These are phyloP conservation scores for Lindgomyces ingoldianus DNA, from an alignment of 495 filamentous ascomycete genomes.

Conservation along the genomic window DNA sequence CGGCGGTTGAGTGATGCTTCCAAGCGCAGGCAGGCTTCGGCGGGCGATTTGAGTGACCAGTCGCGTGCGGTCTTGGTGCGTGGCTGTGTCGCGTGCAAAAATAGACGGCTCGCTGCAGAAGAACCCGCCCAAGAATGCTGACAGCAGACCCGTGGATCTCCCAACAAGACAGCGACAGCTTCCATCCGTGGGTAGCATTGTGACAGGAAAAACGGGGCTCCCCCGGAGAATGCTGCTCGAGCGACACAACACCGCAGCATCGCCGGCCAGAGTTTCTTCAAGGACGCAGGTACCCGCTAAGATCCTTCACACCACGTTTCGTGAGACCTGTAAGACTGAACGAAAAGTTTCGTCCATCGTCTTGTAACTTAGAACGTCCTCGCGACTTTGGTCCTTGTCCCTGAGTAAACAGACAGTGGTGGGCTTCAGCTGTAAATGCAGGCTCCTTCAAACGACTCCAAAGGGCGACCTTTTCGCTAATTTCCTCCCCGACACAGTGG, in stretches of 20 bases:
- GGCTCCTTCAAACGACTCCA: background rate
- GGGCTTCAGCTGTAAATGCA: too few species aligned
- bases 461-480: background rate
- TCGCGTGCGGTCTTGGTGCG: background rate
- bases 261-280: background rate
- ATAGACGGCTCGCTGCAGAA: background rate
- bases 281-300: background rate
- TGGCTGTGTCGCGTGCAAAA: background rate
- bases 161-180: background rate
- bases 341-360: background rate
- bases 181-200: too few species aligned
- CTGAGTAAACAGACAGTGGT: background rate
- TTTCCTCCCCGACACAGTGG: background rate
- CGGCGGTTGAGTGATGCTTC: background rate
- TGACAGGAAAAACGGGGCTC: background rate
- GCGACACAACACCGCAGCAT: too few species aligned
- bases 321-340: background rate
- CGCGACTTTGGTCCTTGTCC: background rate
- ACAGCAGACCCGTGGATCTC: background rate
- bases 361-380: background rate
- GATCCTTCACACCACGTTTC: background rate
- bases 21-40: background rate
- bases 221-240: background rate
- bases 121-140: background rate
- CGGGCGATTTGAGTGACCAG: background rate